Evolutionary conservation across 345 rosid species (phyloP).

Genomic region (Psidium friedrichsthalianum): DNA sequence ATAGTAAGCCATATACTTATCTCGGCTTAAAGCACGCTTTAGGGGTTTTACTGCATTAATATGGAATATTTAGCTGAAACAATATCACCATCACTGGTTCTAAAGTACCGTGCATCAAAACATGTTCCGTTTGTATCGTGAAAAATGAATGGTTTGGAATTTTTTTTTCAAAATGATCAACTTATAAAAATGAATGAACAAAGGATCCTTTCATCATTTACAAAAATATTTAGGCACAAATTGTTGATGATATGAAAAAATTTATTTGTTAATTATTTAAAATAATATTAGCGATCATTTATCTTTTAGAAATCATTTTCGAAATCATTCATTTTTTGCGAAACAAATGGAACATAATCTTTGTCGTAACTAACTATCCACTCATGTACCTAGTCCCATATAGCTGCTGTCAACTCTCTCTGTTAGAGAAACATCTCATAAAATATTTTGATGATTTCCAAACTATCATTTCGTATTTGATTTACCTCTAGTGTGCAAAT

Average conservation of each 20-base stretch:
- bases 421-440: no score
- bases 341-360: background rate
- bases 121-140: background rate
- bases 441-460: no score
- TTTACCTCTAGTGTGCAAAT: no score
- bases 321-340: background rate
- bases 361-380: no score
- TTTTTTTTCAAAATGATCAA: background rate
- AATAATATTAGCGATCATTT: no score
- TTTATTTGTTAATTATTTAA: background rate
- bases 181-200: background rate
- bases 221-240: background rate
- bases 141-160: background rate
- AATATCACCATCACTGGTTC: background rate
- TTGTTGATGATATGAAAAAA: background rate
- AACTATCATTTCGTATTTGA: no score
- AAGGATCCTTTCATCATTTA: background rate
- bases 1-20: background rate
- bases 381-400: no score
- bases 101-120: background rate
- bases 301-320: no score
- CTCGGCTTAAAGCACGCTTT: background rate
- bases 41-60: background rate
- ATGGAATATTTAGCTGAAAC: background rate
- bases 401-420: no score